phyloP scores from a whole-genome alignment of 768 basidiomycete species.

The Leccinum ochraceum region DNA sequence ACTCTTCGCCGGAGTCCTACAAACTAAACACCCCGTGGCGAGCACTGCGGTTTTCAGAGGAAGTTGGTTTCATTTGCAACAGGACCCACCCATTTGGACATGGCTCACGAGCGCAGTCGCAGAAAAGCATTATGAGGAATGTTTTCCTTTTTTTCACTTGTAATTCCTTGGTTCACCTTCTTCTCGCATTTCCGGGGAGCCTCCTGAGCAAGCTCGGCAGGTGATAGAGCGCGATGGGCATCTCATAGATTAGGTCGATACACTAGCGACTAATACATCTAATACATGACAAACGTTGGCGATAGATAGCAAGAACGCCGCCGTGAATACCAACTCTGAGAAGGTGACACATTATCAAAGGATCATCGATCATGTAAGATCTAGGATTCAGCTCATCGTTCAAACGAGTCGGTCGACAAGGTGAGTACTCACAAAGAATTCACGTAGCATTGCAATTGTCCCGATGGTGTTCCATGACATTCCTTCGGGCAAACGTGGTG shows the following conservation, averaged over 20 bases:
- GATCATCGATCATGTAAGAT: background rate
- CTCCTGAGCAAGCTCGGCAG: background rate
- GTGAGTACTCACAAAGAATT: constrained; percentile 4
- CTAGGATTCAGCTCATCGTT: constrained; percentile 1
- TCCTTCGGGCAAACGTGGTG: constrained; percentile 20
- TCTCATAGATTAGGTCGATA: background rate
- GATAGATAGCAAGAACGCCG: background rate
- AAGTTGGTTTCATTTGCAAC: no score
- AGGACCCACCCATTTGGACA: no score
- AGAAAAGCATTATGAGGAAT: background rate
- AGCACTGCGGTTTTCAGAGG: no score
- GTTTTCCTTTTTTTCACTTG: background rate
- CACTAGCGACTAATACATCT: background rate
- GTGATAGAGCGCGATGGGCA: background rate
- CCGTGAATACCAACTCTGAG: background rate
- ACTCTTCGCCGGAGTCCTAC: no score
- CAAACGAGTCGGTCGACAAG: background rate
- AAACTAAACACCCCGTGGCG: no score
- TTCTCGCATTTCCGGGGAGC: background rate
- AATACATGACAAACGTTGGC: background rate
- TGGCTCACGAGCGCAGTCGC: background rate
- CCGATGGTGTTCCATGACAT: constrained; percentile 18
- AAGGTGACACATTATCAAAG: background rate
- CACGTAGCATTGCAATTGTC: constrained; percentile 3
- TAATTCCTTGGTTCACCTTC: background rate